Evolutionary conservation across 2,329 filamentous ascomycete species (phyloP), one percentile per base, ranked within the genome.

Genomic region (Plectosphaerella cucumerina): DNA sequence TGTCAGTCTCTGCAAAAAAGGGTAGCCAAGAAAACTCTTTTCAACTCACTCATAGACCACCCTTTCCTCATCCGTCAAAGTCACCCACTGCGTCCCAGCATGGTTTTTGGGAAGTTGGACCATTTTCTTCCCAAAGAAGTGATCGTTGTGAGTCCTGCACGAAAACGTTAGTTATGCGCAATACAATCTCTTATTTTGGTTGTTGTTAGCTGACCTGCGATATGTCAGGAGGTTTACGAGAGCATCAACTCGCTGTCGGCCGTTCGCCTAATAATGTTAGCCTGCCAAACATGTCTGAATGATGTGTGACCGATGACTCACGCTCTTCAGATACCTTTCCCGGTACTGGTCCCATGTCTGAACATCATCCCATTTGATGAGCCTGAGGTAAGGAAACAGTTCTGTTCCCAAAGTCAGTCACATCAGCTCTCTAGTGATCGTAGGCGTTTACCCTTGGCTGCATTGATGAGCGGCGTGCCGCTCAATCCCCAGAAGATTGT

Each of bases 381-480:
- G 68, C 15, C 58, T 62, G 10, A 69, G 55, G 33, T 70, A 70
- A 0, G 71, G 60, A 5, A 60, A 70, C 2, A 70, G 53, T 47
- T 73, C 71, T 72, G 10, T 37, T 50, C n/a, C 11, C 6, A 20
- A 43, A 41, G 54, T 57, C 47, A 59, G 52, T 22, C 52, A 54
- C 12, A 18, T 33, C 33, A 53, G 58, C 15, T 31, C 53, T 12
- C 35, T 2, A 49, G 2, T 20, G 5, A 18, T 10, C 22, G n/a
- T n/a, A n/a, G n/a, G n/a, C 5, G 14, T 57, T 21, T 54, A 70
- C 69, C 70, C 6, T 57, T 23, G 0, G 62, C 41, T 0, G 12
- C 26, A 46, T 73, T 73, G 2, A 64, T 52, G 0, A 72, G 46
- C 0, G 70, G 70, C 0, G 70, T 73, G 2, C 64, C 70, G 11